Conservation (phyloP, 495 filamentous ascomycete species). For the Penicillium bovifimosum region DNA sequence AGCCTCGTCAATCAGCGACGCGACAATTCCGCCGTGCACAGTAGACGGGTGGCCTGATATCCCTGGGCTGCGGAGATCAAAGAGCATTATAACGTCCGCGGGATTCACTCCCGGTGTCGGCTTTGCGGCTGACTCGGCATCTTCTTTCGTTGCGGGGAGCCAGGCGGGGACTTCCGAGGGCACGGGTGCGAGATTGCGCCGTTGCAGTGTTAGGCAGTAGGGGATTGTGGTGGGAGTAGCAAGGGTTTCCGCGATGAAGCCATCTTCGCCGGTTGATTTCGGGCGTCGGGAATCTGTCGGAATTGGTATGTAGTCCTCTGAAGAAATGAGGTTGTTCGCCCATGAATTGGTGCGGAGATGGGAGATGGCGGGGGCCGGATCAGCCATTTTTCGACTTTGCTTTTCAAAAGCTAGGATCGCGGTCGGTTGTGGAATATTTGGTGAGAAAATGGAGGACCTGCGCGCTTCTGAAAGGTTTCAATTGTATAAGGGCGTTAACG, state of each 20-base stretch:
- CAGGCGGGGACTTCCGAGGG: constrained; percentile 24
- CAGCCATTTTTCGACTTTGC: constrained; percentile 14
- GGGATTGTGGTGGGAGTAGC: constrained; percentile 37
- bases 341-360: constrained; percentile 23
- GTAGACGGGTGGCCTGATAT: constrained; percentile 36
- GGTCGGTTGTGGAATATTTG: neutral
- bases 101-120: constrained; percentile 22
- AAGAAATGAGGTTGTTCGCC: constrained; percentile 27
- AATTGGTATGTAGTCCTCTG: constrained; percentile 30
- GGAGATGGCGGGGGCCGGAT: constrained; percentile 13
- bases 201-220: constrained; percentile 33
- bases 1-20: constrained; percentile 66
- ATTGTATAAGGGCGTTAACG: neutral
- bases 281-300: constrained; percentile 32
- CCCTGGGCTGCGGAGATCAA: constrained; percentile 31
- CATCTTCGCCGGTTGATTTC: constrained; percentile 40
- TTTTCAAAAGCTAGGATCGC: neutral
- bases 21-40: constrained; percentile 50
- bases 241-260: constrained; percentile 34
- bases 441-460: neutral
- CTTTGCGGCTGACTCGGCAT: constrained; percentile 19
- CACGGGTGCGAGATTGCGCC: constrained; percentile 19
- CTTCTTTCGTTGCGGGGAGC: constrained; percentile 29
- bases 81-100: constrained; percentile 36
- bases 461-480: neutral